Evolutionary conservation across 345 rosid species (phyloP).

Genomic region (Physaria fendleri): DNA sequence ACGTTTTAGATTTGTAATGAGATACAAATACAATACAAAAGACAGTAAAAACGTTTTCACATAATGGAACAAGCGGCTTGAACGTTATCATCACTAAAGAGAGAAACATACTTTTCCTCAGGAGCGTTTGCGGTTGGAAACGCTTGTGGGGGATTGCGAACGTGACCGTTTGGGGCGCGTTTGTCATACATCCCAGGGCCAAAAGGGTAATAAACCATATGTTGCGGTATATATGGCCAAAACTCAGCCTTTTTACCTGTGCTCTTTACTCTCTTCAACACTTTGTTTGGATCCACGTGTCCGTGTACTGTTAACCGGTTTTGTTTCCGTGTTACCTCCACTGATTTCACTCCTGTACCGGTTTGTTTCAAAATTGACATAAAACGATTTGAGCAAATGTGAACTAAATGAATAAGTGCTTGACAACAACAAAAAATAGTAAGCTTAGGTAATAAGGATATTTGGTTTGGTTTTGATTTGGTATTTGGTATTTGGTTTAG

Average conservation of each 20-base stretch:
- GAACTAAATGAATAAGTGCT: too few relatives aligned
- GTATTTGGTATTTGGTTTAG: too few relatives aligned
- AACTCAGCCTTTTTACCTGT: slow-evolving; percentile 51
- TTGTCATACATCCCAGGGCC: slow-evolving; percentile 50
- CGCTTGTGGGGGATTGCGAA: slow-evolving; percentile 37
- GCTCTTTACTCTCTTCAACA: slow-evolving; percentile 39
- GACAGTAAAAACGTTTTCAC: too few relatives aligned
- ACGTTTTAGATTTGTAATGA: too few relatives aligned
- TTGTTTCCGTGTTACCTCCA: slow-evolving; percentile 43
- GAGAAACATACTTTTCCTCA: slow-evolving; percentile 30
- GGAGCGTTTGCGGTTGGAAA: slow-evolving; percentile 36
- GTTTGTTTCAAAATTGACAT: too few relatives aligned
- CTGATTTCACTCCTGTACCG: slow-evolving; percentile 46
- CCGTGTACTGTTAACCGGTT: slow-evolving; percentile 43
- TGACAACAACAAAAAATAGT: too few relatives aligned
- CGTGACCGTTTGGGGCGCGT: slow-evolving; percentile 47
- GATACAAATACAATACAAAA: too few relatives aligned
- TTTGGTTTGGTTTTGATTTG: too few relatives aligned
- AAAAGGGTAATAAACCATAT: slow-evolving; percentile 47
- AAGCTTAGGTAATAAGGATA: too few relatives aligned
- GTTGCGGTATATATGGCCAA: slow-evolving; percentile 51
- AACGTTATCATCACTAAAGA: slow-evolving; percentile 47
- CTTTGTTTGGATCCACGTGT: slow-evolving; percentile 49
- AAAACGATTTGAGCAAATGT: too few relatives aligned
- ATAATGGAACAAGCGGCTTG: slow-evolving; percentile 43